These are phyloP conservation scores for Porogramme epimiltina DNA, from an alignment of 1,284 basidiomycete genomes.

Conservation along the genomic window DNA sequence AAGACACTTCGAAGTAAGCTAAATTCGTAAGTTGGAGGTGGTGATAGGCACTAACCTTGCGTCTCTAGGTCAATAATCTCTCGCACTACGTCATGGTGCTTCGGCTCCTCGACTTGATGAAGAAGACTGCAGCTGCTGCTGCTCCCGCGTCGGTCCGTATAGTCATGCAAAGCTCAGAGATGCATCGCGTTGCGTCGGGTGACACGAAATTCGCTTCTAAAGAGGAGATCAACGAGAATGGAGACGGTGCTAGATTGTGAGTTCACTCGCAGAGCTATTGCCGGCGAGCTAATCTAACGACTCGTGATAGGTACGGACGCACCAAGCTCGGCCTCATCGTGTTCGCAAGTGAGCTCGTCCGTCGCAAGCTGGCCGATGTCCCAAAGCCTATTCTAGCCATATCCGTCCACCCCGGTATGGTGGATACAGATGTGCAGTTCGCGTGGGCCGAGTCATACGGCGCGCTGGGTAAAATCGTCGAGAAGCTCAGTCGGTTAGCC, in stretches of 20 bases:
- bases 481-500: conserved; percentile 21
- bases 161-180: conserved; percentile 34
- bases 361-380: conserved; percentile 24
- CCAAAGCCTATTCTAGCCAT: conserved; percentile 28
- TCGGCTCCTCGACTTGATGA: conserved; percentile 31
- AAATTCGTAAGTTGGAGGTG: too few species aligned
- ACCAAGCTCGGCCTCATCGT: conserved; percentile 32
- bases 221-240: conserved; percentile 31
- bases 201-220: conserved; percentile 29
- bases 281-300: not conserved
- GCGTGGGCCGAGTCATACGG: conserved; percentile 31
- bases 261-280: not conserved
- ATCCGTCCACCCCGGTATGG: conserved; percentile 33
- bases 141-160: conserved; percentile 31
- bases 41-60: not conserved
- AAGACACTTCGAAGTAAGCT: conserved; percentile 30
- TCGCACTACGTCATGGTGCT: conserved; percentile 32
- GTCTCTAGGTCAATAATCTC: conserved; percentile 32
- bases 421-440: conserved; percentile 33
- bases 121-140: conserved; percentile 29
- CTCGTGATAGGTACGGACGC: conserved; percentile 25
- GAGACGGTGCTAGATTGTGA: conserved; percentile 28
- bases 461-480: conserved; percentile 25
- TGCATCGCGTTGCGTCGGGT: conserved; percentile 28
- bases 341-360: conserved; percentile 28